Evolutionary conservation across 2,329 filamentous ascomycete species (phyloP).

Genomic region (Hymenoscyphus repandus): DNA sequence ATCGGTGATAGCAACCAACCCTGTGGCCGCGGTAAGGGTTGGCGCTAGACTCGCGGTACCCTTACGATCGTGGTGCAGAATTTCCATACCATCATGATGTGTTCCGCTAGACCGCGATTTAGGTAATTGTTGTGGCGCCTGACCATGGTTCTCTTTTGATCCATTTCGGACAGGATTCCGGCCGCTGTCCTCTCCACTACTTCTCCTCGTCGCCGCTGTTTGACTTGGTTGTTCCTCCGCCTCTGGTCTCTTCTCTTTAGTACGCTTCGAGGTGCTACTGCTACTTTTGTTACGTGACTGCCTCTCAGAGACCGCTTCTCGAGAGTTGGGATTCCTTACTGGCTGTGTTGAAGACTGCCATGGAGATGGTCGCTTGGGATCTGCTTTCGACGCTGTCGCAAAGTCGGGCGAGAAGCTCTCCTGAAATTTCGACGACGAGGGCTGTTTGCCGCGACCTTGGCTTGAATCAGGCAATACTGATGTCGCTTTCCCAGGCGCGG

Average conservation of each 20-base stretch:
- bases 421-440: conserved; percentile 8
- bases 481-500: conserved; percentile 3
- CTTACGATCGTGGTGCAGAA: conserved; percentile 20
- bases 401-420: conserved; percentile 19
- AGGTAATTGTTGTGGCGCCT: neutral
- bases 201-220: no score
- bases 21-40: conserved; percentile 23
- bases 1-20: conserved; percentile 19
- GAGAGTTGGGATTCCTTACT: no score
- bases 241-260: conserved; percentile 13
- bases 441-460: conserved; percentile 5
- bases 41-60: conserved; percentile 23
- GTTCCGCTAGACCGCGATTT: conserved; percentile 9
- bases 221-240: no score
- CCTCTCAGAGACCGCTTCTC: no score
- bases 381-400: neutral
- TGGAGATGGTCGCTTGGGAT: neutral
- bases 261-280: conserved; percentile 16
- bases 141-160: no score
- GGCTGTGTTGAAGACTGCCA: no score
- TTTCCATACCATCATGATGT: conserved; percentile 5
- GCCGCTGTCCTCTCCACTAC: no score
- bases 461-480: conserved; percentile 6
- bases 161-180: no score
- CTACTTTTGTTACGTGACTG: neutral